A percentile compares a stretch with the other conserved stretches of the same genome.
These are phyloP conservation scores for Pneumocystis murina DNA, from an alignment of 1,139 yeast species.

Conservation along the genomic window DNA sequence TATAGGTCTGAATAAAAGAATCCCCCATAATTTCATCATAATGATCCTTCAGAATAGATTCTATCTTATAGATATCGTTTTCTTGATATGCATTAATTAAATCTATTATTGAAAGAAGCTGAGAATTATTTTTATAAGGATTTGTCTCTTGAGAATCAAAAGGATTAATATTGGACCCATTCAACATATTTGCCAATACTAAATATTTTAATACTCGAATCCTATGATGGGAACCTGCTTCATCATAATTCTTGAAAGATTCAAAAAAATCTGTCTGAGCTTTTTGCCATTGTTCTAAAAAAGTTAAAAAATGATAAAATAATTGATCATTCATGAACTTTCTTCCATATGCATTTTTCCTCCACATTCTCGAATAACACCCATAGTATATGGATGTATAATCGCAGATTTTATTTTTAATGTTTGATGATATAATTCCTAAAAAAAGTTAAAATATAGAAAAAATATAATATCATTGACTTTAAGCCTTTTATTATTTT, in stretches of 20 bases:
- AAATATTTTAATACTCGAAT: conserved; percentile 44
- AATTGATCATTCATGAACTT: conserved; percentile 5
- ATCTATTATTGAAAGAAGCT: conserved; percentile 25
- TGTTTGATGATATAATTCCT: conserved; percentile 36
- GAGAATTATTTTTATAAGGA: conserved; percentile 29
- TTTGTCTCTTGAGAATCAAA: conserved; percentile 39
- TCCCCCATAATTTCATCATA: conserved; percentile 20
- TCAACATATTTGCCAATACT: conserved; percentile 47
- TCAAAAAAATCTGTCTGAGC: conserved; percentile 58
- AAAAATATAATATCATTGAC: neutral
- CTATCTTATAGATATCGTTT: conserved; percentile 27
- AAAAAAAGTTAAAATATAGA: neutral
- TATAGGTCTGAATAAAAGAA: conserved; percentile 16
- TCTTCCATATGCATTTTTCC: conserved; percentile 53
- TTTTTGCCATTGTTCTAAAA: conserved; percentile 34
- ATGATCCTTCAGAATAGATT: conserved; percentile 19
- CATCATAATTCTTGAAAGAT: conserved; percentile 63
- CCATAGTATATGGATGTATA: conserved; percentile 61
- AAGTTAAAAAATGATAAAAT: conserved; percentile 10
- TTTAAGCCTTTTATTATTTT: conserved; percentile 31
- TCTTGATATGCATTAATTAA: conserved; percentile 28
- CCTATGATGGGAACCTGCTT: conserved; percentile 51
- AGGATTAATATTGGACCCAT: conserved; percentile 52
- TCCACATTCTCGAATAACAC: conserved; percentile 59
- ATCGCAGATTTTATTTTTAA: conserved; percentile 42